phyloP scores from a whole-genome alignment of 228 moss, liverwort and hornwort species.

The Sphagnum fallax region DNA sequence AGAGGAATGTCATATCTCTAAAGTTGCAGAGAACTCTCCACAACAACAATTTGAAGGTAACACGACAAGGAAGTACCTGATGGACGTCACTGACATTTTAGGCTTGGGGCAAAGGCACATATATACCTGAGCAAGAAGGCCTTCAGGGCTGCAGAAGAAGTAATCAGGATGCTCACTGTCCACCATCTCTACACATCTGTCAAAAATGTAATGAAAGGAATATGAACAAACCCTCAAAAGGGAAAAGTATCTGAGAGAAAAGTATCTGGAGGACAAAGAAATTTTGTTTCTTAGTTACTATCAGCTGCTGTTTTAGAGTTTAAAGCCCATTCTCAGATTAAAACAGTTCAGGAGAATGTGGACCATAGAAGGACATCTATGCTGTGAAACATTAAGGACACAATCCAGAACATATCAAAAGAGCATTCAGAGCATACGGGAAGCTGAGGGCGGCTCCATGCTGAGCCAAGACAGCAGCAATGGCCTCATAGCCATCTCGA shows the following conservation, averaged over 20 bases:
- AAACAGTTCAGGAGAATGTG: too few relatives aligned
- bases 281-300: too few relatives aligned
- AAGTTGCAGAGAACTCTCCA: too few relatives aligned
- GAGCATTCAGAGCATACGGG: background rate
- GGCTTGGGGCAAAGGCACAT: background rate
- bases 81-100: background rate
- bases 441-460: constrained; percentile 8
- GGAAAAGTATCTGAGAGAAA: background rate
- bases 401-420: background rate
- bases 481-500: constrained; percentile 14
- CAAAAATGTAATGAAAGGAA: background rate
- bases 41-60: too few relatives aligned
- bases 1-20: background rate
- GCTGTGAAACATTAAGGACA: background rate
- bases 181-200: constrained; percentile 13
- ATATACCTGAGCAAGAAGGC: constrained; percentile 9
- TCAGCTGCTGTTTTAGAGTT: too few relatives aligned
- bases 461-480: constrained; percentile 8
- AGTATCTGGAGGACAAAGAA: too few relatives aligned
- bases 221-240: background rate
- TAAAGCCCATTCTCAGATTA: too few relatives aligned
- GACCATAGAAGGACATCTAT: background rate
- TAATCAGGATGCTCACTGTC: constrained; percentile 13
- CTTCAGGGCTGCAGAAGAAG: constrained; percentile 12
- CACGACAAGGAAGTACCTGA: background rate